Base-by-base conservation (phyloP, 805 yeast species). In the Cyberlindnera amylophila region DNA sequence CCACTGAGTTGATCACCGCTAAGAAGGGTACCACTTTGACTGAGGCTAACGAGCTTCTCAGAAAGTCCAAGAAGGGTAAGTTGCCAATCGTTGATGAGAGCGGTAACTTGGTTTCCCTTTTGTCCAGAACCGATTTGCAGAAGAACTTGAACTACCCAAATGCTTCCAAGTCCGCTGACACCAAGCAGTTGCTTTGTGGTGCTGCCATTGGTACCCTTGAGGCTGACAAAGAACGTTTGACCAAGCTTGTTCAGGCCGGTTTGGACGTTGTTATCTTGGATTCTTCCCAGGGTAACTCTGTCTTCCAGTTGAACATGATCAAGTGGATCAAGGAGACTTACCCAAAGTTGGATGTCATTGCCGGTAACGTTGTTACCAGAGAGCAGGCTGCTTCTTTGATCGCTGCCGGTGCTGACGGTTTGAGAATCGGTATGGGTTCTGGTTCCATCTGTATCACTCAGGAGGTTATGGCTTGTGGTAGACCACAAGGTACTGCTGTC, bases 381-480 rank as follows among this genome's bases (percentile, higher is more conserved):
- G 99, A 91, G 69, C 99, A 93, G 76, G 98, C 99, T 55, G 99
- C 99, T 49, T 75, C 80, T 62, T 77, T 93, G 62, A 91, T 89
- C 59, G 83, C 77, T 58, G 96, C 96, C 40, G 99, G 99, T 70
- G 96, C 95, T 41, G 99, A 93, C 67, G 98, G 90, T 66, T 76
- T 93, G 61, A 88, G 98, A 79, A 91, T 93, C 57, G 99, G 99
- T 73, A 93, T 93, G 99, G 99, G 99, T 64, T 87, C 98, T 27
- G 99, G 99, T 61, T 88, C 97, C 50, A 95, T 95, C 66, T 93
- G 99, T 79, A 93, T 93, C 65, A 93, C 99, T 41, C 99, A 93
- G 74, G 99, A 93, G 74, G 99, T 93, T 47, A 93, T 93, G 99
- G 99, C 99, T 40, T 95, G 96, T 72, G 99, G 99, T 72, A 89